Base-by-base conservation (phyloP, 164 flowering plant genomes). In the Hamamelis virginiana region DNA sequence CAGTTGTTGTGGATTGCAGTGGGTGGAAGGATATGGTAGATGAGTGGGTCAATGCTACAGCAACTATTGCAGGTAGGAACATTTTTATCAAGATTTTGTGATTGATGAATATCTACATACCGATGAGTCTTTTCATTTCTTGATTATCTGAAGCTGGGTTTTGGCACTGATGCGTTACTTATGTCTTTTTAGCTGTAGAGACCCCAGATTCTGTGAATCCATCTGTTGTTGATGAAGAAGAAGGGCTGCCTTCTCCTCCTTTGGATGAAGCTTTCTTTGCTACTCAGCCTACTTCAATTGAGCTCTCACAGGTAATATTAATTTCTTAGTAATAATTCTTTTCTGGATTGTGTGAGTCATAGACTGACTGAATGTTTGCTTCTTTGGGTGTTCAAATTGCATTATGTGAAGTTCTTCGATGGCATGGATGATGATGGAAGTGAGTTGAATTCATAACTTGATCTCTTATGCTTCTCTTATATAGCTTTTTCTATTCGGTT, bases 401-500 rank as follows among this genome's bases (percentile, higher is more conserved):
- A 23, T 46, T 23, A 22, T 33, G 53, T 44, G 74, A 79, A 95
- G 97, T 88, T 95, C 84, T 95, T 92, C 69, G 97, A 95, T 51
- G 97, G 91, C 66, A 84, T 95, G 91, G 97, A 95, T 78, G 97
- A 91, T 77, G 88, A 87, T 81, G 96, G 91, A 95, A 91, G 98
- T 95, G 83, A 91, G 98, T 90, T 45, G 22, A 70, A 62, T 27
- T 67, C 51, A 23, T 62, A 18, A n/a, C n/a, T n/a, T n/a, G n/a
- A 38, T 33, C 67, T 56, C 59, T 61, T 61, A 43, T 66, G 27
- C 55, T 70, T 59, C 21, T 25, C 57, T 58, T 68, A 1, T 44
- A 38, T 43, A 56, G 60, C 65, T 59, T 77, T 75, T 65, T 64
- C 70, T 76, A 16, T 69, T 71, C 53, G 75, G 74, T 78, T 78